Evolutionary conservation across 129 eudicot genomes (phyloP), one percentile per base, ranked within the genome.

Genomic region (Flaveria trinervia): DNA sequence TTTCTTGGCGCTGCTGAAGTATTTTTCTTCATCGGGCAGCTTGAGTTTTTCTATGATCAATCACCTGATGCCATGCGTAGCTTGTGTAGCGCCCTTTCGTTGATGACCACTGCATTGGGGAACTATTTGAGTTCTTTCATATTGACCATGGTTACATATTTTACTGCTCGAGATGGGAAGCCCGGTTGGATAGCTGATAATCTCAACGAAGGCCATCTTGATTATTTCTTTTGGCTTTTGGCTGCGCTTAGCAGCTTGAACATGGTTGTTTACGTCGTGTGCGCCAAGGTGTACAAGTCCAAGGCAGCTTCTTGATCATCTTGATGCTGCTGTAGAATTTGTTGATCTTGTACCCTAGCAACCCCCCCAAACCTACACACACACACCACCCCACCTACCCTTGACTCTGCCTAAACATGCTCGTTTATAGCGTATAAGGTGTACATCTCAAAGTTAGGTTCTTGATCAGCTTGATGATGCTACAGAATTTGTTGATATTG

Each of bases 191-290:
- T 82, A 54, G 72, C 83, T 0, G 86, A 82, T 70, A 82, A 82
- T 22, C 57, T 82, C 65, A 82, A 82, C 20, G 74, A 78, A 66
- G 86, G 83, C 1, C 86, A 77, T 65, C 79, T 82, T 36, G 79
- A 77, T 16, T 82, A 82, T 76, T 82, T 82, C 61, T 82, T 82
- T 80, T 82, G 86, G 86, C 83, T 82, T 46, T 65, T 77, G 70
- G 74, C 79, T 28, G 86, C 77, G 49, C 83, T 82, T 59, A 82
- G 86, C 65, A 52, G 65, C 26, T 44, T 82, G 48, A 82, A 82
- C 54, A 65, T 77, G 77, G 26, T 65, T 43, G 79, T 75, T 66
- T 82, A 52, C 33, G 33, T 77, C 39, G 4, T 71, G 4, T 78
- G 77, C 14, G 82, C 77, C 12, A 78, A 71, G 72, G 18, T 33